phyloP scores from a whole-genome alignment of 2,329 filamentous ascomycete genomes.

The Penicillium sp. region DNA sequence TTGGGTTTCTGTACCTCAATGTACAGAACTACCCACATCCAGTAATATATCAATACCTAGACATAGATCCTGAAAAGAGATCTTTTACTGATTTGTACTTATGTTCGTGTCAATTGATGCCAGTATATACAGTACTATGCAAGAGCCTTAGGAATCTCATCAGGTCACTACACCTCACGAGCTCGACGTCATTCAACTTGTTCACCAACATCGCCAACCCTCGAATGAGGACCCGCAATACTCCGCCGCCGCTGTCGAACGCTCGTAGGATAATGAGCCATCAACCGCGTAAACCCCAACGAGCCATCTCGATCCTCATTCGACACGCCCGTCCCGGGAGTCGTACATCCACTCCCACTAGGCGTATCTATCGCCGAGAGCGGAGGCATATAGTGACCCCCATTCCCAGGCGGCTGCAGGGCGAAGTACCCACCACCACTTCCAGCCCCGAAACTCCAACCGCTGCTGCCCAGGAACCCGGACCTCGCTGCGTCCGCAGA shows the following conservation, averaged over 20 bases:
- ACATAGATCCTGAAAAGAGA: conserved; percentile 17
- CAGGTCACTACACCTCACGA: background rate
- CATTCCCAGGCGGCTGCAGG: conserved; percentile 17
- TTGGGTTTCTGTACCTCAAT: background rate
- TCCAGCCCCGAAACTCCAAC: conserved; percentile 6
- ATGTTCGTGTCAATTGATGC: conserved; percentile 1
- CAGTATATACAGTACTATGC: background rate
- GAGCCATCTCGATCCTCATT: conserved; percentile 24
- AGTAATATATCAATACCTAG: conserved; percentile 11
- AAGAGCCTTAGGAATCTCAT: background rate
- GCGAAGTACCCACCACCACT: conserved; percentile 26
- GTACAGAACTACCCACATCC: conserved; percentile 1
- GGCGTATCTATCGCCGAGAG: conserved; percentile 15
- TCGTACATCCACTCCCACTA: conserved; percentile 22
- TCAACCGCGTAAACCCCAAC: conserved; percentile 21
- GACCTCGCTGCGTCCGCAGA: conserved; percentile 14
- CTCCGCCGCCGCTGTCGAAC: conserved; percentile 29
- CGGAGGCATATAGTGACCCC: conserved; percentile 5
- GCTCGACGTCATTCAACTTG: background rate
- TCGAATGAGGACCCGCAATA: conserved; percentile 26
- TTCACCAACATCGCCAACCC: conserved; percentile 9
- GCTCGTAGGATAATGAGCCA: conserved; percentile 30
- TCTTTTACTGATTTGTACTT: background rate
- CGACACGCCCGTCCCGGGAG: conserved; percentile 19
- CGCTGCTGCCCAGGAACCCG: conserved; percentile 1